These are phyloP conservation scores for Backusella liffmaniae DNA, from an alignment of 192 early-diverging fungal species.

Conservation along the genomic window DNA sequence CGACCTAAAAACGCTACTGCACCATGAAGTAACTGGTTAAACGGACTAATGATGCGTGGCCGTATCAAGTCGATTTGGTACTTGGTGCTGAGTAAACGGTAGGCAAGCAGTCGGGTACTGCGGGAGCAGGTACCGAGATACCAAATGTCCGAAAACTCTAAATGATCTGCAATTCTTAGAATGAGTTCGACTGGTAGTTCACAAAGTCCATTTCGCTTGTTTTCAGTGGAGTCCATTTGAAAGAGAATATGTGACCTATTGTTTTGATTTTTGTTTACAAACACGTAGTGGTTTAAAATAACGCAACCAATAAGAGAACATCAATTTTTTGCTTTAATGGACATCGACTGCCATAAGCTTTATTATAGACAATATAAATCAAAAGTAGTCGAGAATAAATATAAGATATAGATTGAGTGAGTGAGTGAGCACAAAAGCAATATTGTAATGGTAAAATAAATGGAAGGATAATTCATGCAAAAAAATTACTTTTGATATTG, in stretches of 20 bases:
- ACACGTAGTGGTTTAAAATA: background rate
- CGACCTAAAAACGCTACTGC: slow-evolving; percentile 9
- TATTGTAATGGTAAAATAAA: no score
- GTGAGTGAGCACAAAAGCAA: no score
- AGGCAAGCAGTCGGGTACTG: background rate
- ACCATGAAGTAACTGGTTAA: slow-evolving; percentile 5
- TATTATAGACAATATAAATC: no score
- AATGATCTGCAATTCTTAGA: background rate
- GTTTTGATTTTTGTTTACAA: background rate
- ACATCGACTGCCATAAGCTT: no score
- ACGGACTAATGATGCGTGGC: background rate
- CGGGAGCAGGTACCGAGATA: slow-evolving; percentile 8
- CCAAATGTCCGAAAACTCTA: slow-evolving; percentile 15
- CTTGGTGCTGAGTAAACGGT: background rate
- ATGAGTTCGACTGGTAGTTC: slow-evolving; percentile 3
- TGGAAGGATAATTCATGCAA: no score
- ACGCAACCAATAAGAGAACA: background rate
- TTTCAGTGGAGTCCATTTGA: background rate
- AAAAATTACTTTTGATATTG: no score
- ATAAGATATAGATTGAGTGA: no score
- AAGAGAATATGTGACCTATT: background rate
- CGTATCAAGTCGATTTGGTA: slow-evolving; percentile 7
- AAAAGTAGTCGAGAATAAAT: no score
- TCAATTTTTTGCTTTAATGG: no score
- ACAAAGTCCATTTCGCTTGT: background rate